These are phyloP conservation scores for Nidularia sp. DNA, from an alignment of 768 basidiomycete species.

Conservation along the genomic window DNA sequence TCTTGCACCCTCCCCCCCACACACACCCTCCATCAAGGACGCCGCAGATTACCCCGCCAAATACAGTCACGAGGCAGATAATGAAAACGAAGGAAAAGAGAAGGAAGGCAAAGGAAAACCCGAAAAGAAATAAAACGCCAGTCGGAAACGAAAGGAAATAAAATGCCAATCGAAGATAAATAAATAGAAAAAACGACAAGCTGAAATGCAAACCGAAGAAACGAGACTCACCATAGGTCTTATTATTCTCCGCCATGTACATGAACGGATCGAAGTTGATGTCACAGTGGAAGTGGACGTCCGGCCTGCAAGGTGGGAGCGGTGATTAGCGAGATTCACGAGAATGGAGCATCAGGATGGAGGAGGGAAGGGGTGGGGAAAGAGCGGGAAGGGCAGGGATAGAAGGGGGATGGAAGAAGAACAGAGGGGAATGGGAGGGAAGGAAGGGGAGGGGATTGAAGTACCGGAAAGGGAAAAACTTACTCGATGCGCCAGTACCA, in stretches of 20 bases:
- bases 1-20: too few relatives aligned
- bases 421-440: too few relatives aligned
- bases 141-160: too few relatives aligned
- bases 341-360: too few relatives aligned
- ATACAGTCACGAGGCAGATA: too few relatives aligned
- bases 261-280: conserved; percentile 66
- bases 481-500: conserved; percentile 71
- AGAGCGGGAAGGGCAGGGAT: too few relatives aligned
- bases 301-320: conserved; percentile 41
- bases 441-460: neutral
- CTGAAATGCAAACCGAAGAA: neutral
- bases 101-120: neutral
- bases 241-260: conserved; percentile 68
- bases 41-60: too few relatives aligned
- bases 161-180: neutral
- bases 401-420: too few relatives aligned
- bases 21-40: too few relatives aligned
- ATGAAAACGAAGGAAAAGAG: neutral
- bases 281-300: conserved; percentile 76
- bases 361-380: too few relatives aligned
- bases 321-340: conserved; percentile 12
- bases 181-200: too few relatives aligned
- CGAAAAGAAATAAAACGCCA: neutral
- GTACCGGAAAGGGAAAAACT: conserved; percentile 4
- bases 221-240: conserved; percentile 52